Base-by-base conservation (phyloP, 768 basidiomycete species). In the Terana coerulea region DNA sequence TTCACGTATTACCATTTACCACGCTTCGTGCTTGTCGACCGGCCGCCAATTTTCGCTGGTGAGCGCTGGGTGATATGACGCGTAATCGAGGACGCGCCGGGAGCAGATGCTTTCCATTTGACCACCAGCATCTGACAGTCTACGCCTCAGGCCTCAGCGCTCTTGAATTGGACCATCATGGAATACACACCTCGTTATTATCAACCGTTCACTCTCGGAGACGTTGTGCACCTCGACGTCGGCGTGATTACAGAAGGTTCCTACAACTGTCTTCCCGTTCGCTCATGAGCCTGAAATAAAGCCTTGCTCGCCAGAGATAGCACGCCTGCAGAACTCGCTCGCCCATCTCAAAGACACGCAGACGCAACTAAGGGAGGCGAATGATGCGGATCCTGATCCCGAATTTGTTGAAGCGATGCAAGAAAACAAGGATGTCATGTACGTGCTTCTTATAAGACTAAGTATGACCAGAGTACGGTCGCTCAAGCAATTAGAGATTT, bases 361-460 rank as follows among this genome's bases (percentile, higher is more conserved):
- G 61, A 59, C 62, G 7, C 69, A 77, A 44, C 70, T 91, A 22
- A 61, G 71, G 42, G 75, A 78, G 51, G 72, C 76, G 54, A 60
- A 83, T 35, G 55, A 64, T 17, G 52, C 69, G 5, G 65, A 64
- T 35, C 64, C 67, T 3, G 88, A 90, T 62, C 67, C 70, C 5
- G 88, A 88, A 44, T 63, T 90, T 8, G 61, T 60, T 28, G 73
- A 77, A 40, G 88, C 84, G 9, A 66, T 83, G 7, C 72, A 80
- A 50, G 91, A 93, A 67, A 93, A 93, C 61, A 73, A 83, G 58
- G 66, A 58, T 2, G 85, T 87, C 35, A 88, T 93, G 90, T 84
- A 60, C 50, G 76, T 67, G 14, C 28, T 15, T 17, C 30, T 14
- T 46, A 25, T 28, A 17, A 22, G 25, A 19, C 50, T 17, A 9